A percentile compares a stretch with the other conserved stretches of the same genome.
Conservation (phyloP, 1,284 basidiomycete species). For the Ustilago curta region DNA sequence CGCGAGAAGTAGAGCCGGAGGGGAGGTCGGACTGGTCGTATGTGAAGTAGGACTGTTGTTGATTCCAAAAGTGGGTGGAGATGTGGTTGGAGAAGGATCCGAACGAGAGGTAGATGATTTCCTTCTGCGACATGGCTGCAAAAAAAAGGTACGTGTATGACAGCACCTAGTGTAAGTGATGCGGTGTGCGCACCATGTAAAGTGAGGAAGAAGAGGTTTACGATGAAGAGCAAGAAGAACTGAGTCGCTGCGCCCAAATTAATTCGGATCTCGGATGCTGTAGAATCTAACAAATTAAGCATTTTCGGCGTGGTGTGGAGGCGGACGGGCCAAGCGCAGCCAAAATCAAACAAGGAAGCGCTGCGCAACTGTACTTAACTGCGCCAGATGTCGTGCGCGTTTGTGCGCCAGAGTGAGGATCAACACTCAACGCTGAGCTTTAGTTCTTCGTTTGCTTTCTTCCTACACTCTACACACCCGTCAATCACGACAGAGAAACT, state of each 20-base stretch:
- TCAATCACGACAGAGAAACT: neutral
- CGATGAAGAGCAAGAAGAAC: constrained; percentile 1
- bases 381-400: constrained; percentile 25
- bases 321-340: constrained; percentile 33
- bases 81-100: constrained; percentile 64
- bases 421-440: constrained; percentile 6
- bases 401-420: neutral
- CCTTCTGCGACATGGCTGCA: constrained; percentile 45
- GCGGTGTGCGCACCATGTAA: neutral
- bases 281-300: constrained; percentile 15
- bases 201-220: neutral
- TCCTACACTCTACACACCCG: neutral
- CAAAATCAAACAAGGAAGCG: neutral
- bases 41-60: constrained; percentile 64
- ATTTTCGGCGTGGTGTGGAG: constrained; percentile 20
- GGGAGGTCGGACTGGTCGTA: constrained; percentile 36
- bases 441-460: constrained; percentile 6
- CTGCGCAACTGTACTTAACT: constrained; percentile 6
- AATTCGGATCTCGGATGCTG: constrained; percentile 29
- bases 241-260: constrained; percentile 3
- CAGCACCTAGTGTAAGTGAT: neutral
- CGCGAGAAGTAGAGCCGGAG: constrained; percentile 25
- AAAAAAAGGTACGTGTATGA: too few relatives aligned
- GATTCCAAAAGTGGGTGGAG: constrained; percentile 66
- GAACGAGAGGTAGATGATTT: constrained; percentile 65